Base-by-base conservation (phyloP, 31 red algal species). In the Endocladia muricata region DNA sequence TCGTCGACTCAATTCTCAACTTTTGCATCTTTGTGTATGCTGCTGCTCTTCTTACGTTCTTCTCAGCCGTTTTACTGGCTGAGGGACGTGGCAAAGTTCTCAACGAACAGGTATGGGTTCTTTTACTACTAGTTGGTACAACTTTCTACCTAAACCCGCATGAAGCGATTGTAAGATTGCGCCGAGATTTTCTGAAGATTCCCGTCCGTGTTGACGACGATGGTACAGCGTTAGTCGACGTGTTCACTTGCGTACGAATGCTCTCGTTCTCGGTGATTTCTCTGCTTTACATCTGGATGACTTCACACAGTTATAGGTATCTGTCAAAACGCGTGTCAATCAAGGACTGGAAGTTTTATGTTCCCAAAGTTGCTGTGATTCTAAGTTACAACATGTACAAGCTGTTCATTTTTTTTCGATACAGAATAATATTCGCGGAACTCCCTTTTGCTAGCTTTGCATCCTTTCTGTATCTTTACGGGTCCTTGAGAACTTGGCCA, bases 61-160 rank as follows among this genome's bases (percentile, higher is more conserved):
- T 63, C 31, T 65, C 15, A 2, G 26, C 37, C 17, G 35, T 69
- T 13, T 19, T 81, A 0, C 40, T 68, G 21, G 72, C 47, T 37
- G 68, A 49, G 36, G 69, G 81, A 62, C 37, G 21, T 7, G 42
- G 32, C 11, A 61, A 38, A 21, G 31, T 88, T 31, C 57, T 88
- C n/a, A 80, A 81, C 44, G 85, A 88, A 68, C 85, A 88, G 59
- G 51, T 88, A 56, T 88, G 85, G 85, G 85, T 81, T 8, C 31
- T 74, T 3, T 54, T 88, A 37, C 67, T 88, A 19, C 68, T 88
- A 55, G 37, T 80, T 23, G 63, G 55, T 31, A 62, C 76, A 4
- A 61, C 58, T 2, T 17, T 75, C 7, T 88, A 88, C 43, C 38
- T 88, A 8, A 80, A 73, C 68, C 85, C 85, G 2, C 81, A 61